Base-by-base conservation (phyloP, 2,329 filamentous ascomycete genomes). In the Ophioceras dolichostomum region DNA sequence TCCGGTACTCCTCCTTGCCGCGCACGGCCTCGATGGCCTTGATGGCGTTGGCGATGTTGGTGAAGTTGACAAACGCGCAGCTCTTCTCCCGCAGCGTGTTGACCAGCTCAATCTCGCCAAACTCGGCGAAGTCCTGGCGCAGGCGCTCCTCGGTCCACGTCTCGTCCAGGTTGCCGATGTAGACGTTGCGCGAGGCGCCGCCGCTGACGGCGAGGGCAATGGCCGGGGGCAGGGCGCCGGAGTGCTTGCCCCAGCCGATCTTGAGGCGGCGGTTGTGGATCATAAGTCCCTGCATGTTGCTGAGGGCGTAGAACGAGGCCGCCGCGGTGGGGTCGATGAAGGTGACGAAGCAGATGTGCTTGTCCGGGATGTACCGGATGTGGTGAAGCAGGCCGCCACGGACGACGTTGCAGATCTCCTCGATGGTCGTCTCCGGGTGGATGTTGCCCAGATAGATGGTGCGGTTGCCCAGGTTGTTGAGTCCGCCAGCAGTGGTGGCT, bases 241-340 rank as follows among this genome's bases (percentile, higher is more conserved):
- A 98, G 61, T 98, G 91, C 70, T 98, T 98, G 46, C 91, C 91
- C 91, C 91, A 98, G 47, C 91, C 91, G 57, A 98, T 95, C 73
- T 98, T 98, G 48, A 98, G 69, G 37, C 91, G 80, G 45, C 91
- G 78, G 64, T 98, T 98, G 66, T 98, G 91, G 51, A 98, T 98
- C 91, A 98, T 98, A 46, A 98, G 67, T 18, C 91, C 91, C 57
- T 98, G 91, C 20, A 98, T 69, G 62, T 96, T 96, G 72, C 88
- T 95, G 42, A 98, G 68, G 30, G 91, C 91, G 52, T 95, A 98
- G 67, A 98, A 98, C 1, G 89, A 95, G 29, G 91, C 91, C 18
- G 91, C 91, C 4, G 91, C 93, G 18, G 91, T 98, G 8, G 91
- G 91, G 54, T 98, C 91, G 58, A 98, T 96, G 62, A 98, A 98